phyloP scores from a whole-genome alignment of 192 early-diverging fungal genomes.

The Podila epigama region DNA sequence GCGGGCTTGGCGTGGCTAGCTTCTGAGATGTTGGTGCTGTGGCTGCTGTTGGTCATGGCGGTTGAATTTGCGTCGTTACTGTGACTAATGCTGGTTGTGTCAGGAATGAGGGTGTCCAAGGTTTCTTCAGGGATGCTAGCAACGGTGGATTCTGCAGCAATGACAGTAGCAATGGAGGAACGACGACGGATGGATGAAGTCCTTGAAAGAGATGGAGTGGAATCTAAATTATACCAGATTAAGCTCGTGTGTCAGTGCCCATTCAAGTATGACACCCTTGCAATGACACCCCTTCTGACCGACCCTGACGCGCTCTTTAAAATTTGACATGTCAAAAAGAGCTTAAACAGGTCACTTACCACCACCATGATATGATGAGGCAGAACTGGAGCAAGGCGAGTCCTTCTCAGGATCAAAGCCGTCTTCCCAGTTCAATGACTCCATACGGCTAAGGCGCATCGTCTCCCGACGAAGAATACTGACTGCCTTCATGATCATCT shows the following conservation, averaged over 20 bases:
- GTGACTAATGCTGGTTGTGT: neutral
- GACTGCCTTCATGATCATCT: constrained; percentile 51
- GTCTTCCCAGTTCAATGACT: constrained; percentile 35
- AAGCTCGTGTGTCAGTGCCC: too few species aligned
- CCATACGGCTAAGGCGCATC: constrained; percentile 24
- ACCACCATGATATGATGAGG: neutral
- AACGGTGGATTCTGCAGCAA: neutral
- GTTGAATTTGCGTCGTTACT: neutral
- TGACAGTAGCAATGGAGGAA: constrained; percentile 6
- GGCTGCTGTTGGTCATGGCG: neutral
- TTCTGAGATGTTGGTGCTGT: neutral
- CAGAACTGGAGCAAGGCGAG: neutral
- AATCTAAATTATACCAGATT: neutral
- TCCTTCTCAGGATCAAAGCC: constrained; percentile 42
- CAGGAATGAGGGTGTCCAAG: neutral
- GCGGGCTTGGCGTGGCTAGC: neutral
- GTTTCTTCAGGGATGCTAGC: neutral
- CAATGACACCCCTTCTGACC: too few species aligned
- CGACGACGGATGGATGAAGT: constrained; percentile 18
- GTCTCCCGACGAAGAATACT: constrained; percentile 47
- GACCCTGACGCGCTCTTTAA: too few species aligned
- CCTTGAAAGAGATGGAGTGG: neutral
- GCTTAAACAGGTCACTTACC: neutral
- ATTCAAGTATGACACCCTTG: too few species aligned
- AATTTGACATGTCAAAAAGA: too few species aligned